phyloP scores from a whole-genome alignment of 2,329 filamentous ascomycete species.

The Pestalotiopsis sp. region DNA sequence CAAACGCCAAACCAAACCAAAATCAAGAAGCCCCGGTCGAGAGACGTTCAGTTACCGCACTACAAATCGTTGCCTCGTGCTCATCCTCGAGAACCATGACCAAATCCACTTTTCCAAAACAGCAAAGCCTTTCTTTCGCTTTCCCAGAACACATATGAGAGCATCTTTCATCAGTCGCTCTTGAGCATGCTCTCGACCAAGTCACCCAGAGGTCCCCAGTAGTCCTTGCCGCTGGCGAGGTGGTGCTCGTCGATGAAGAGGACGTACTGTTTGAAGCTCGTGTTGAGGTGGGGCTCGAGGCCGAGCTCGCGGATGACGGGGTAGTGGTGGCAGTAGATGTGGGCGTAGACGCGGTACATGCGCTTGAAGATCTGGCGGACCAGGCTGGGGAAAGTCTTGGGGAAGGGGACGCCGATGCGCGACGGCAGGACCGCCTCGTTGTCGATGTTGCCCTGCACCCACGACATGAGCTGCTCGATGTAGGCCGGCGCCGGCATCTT shows the following conservation, averaged over 20 bases:
- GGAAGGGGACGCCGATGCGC: conserved; percentile 92
- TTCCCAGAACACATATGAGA: not conserved
- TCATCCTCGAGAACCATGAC: not conserved
- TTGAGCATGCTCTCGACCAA: conserved; percentile 96
- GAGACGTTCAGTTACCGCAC: not conserved
- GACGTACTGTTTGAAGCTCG: conserved; percentile 99
- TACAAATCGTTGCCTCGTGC: not conserved
- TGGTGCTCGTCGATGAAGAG: conserved; percentile 97
- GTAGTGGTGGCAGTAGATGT: conserved; percentile 99
- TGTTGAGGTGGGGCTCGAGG: conserved; percentile 95
- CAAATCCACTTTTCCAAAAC: not conserved
- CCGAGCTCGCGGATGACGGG: conserved; percentile 93
- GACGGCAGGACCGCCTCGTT: conserved; percentile 95
- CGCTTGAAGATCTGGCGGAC: conserved; percentile 98
- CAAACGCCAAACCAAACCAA: conserved; percentile 25
- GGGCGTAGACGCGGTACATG: conserved; percentile 96
- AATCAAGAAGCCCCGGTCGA: not conserved
- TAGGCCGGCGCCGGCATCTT: conserved; percentile 98
- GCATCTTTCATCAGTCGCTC: conserved; percentile 65
- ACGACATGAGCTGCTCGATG: conserved; percentile 96
- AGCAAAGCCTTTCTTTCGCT: not conserved
- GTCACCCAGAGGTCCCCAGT: conserved; percentile 94
- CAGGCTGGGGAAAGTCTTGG: conserved; percentile 85
- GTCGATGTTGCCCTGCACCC: conserved; percentile 94
- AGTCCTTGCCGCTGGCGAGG: conserved; percentile 90